Evolutionary conservation across 2,329 filamentous ascomycete species (phyloP), one percentile per base, ranked within the genome.

Genomic region (Ustilaginoidea virens): DNA sequence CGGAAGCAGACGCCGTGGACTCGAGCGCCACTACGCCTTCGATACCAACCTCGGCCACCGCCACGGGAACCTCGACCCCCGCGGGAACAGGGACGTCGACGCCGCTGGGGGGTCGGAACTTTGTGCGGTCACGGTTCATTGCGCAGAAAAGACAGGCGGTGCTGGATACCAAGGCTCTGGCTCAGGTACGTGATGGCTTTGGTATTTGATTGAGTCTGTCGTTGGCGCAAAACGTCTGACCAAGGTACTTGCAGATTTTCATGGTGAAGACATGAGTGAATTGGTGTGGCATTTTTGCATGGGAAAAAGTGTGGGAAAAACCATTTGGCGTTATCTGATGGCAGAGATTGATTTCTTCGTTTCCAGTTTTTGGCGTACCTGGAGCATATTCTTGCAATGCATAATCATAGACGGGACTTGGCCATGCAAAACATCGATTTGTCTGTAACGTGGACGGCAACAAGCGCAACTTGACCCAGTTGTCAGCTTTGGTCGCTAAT

Each of bases 91-190:
- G 55, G 30, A 58, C 53, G 25, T 60, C 60, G 17, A 64, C 57
- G 17, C 61, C 62, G 33, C 57, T 49, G 35, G 55, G 53, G 7
- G 72, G 66, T 27, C 69, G 83, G 38, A 80, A 86, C 48, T 69
- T 79, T 31, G 72, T 86, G 26, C 65, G 87, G 37, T 74, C 80
- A 40, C 68, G 82, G 35, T 82, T 86, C 52, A 93, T 96, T 44
- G 78, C 78, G 32, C 81, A 90, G 43, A 96, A 96, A 61, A 75
- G 74, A 43, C 71, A 77, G 58, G 85, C 86, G 3, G 69, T 85
- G 33, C 68, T 83, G 58, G 80, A 94, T 51, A 67, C 75, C 27
- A 74, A 78, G 45, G 81, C 85, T 10, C 55, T 96, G 46, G 87
- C 86, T 50, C 85, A 94, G 73, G 80, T 86, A 57, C 51, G 60